A percentile compares a stretch with the other conserved stretches of the same genome.
Evolutionary conservation across 208 protist genomes (phyloP).

Genomic region (Kentomonas sorsogonicus): DNA sequence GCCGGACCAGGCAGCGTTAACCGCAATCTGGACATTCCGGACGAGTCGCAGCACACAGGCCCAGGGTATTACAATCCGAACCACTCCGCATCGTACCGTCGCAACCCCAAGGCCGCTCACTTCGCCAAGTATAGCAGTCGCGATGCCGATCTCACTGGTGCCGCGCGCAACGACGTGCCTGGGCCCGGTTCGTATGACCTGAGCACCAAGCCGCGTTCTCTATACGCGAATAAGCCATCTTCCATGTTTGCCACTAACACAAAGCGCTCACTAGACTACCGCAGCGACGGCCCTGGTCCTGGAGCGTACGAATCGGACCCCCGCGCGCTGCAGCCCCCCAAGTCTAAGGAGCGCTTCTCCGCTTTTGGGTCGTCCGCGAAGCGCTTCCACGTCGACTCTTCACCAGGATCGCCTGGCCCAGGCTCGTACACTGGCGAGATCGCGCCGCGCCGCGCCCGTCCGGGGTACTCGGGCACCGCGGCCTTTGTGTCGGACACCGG

Average conservation of each 20-base stretch:
- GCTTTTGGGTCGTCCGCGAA: slow-evolving; percentile 58
- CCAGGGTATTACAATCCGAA: slow-evolving; percentile 60
- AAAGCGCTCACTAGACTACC: slow-evolving; percentile 15
- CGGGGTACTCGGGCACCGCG: slow-evolving; percentile 23
- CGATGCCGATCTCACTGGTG: slow-evolving; percentile 10
- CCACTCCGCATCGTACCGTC: slow-evolving; percentile 29
- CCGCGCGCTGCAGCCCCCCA: not conserved
- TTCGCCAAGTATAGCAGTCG: slow-evolving; percentile 63
- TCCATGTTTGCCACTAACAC: slow-evolving; percentile 80
- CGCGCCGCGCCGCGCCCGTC: slow-evolving; percentile 47
- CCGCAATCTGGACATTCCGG: too few relatives aligned
- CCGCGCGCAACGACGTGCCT: slow-evolving; percentile 35
- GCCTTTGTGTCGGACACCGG: slow-evolving; percentile 46
- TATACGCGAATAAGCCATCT: slow-evolving; percentile 59
- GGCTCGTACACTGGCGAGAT: slow-evolving; percentile 73
- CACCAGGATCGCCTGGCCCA: slow-evolving; percentile 45
- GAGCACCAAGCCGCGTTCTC: slow-evolving; percentile 9
- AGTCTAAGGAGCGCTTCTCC: slow-evolving; percentile 29
- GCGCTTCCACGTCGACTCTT: slow-evolving; percentile 26
- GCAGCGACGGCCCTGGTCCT: slow-evolving; percentile 51
- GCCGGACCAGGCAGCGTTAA: too few relatives aligned
- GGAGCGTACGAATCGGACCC: slow-evolving; percentile 51
- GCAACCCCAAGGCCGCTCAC: slow-evolving; percentile 31
- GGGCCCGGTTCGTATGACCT: slow-evolving; percentile 75
- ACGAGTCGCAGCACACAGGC: slow-evolving; percentile 16